A percentile compares a stretch with the other conserved stretches of the same genome.
phyloP scores from a whole-genome alignment of 306 rosid species.

The Cicer pinnatifidum region DNA sequence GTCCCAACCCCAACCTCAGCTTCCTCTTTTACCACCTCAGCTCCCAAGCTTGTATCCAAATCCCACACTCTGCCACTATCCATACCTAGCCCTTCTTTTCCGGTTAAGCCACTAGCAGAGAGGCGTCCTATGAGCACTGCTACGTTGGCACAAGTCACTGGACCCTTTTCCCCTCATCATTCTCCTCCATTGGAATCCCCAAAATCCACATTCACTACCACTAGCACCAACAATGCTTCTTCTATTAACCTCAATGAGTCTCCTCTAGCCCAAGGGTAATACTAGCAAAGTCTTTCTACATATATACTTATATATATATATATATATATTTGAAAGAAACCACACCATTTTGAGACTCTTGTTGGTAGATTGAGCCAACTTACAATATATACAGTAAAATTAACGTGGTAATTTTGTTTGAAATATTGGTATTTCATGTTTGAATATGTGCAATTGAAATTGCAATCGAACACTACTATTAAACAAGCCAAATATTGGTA shows the following conservation, averaged over 20 bases:
- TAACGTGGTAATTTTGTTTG: background rate
- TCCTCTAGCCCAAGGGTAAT: slow-evolving; percentile 45
- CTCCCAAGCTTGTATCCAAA: slow-evolving; percentile 23
- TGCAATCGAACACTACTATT: slow-evolving; percentile 2
- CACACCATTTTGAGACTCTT: slow-evolving; percentile 39
- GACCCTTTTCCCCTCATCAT: slow-evolving; percentile 43
- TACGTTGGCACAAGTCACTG: slow-evolving; percentile 52
- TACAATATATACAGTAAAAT: slow-evolving; percentile 3
- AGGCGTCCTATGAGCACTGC: slow-evolving; percentile 60
- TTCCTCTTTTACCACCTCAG: slow-evolving; percentile 57
- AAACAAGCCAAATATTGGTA: background rate
- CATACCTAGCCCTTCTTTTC: slow-evolving; percentile 48
- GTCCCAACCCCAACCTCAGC: slow-evolving; percentile 73
- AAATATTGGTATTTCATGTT: background rate
- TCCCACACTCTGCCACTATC: background rate
- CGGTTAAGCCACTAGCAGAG: slow-evolving; percentile 76
- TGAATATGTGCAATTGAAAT: background rate
- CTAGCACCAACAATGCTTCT: slow-evolving; percentile 24
- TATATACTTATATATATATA: slow-evolving; percentile 17
- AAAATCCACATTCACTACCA: slow-evolving; percentile 33
- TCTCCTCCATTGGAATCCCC: slow-evolving; percentile 43
- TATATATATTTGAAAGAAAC: slow-evolving; percentile 40
- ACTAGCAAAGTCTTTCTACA: background rate
- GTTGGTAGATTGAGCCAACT: slow-evolving; percentile 22
- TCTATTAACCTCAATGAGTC: slow-evolving; percentile 71